phyloP scores from a whole-genome alignment of 805 yeast species.

The Ogataea chonburiensis region DNA sequence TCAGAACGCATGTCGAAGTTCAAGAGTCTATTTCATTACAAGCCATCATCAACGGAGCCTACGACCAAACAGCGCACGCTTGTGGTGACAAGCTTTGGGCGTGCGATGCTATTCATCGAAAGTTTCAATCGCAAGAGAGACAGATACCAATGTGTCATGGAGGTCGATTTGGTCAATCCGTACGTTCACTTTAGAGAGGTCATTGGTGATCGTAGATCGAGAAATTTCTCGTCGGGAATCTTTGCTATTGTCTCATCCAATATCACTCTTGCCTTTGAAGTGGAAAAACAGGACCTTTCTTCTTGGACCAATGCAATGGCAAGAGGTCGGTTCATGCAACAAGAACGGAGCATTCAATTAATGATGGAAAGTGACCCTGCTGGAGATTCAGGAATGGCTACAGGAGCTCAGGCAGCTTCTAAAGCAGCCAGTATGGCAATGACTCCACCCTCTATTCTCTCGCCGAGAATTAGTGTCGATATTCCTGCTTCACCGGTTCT shows the following conservation, averaged over 20 bases:
- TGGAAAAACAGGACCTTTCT: conserved; percentile 47
- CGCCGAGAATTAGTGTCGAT: conserved; percentile 17
- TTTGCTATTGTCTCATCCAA: conserved; percentile 59
- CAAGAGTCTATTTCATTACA: conserved; percentile 31
- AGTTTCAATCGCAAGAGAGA: conserved; percentile 36
- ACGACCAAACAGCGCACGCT: conserved; percentile 47
- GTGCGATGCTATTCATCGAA: conserved; percentile 54
- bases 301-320: conserved; percentile 59
- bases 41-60: conserved; percentile 18
- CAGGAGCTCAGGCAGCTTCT: conserved; percentile 37
- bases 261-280: conserved; percentile 56
- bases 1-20: conserved; percentile 25
- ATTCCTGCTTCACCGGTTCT: conserved; percentile 21
- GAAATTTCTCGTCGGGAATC: conserved; percentile 41
- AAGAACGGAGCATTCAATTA: conserved; percentile 40
- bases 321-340: conserved; percentile 46
- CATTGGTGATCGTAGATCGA: conserved; percentile 37
- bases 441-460: conserved; percentile 14
- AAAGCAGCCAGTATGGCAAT: conserved; percentile 34
- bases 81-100: conserved; percentile 60
- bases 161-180: conserved; percentile 52
- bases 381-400: conserved; percentile 32
- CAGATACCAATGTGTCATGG: conserved; percentile 49
- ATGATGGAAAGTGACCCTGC: conserved; percentile 29
- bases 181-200: conserved; percentile 61